phyloP scores from a whole-genome alignment of 2,329 filamentous ascomycete genomes.

The Aureobasidium lini region DNA sequence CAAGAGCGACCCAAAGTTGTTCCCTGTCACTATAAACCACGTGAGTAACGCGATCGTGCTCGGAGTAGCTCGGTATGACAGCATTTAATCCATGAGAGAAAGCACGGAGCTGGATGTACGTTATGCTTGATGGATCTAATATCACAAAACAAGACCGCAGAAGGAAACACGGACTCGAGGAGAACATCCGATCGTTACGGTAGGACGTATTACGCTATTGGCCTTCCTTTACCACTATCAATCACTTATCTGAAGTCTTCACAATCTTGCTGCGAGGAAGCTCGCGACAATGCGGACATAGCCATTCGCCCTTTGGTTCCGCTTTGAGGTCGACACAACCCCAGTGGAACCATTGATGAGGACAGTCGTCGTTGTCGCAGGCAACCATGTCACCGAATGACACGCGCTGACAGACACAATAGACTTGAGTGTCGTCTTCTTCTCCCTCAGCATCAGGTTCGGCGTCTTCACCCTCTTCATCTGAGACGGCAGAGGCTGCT shows the following conservation, averaged over 20 bases:
- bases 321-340: slow-evolving; percentile 45
- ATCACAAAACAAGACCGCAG: too few species aligned
- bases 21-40: too few species aligned
- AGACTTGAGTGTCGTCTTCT: slow-evolving; percentile 66
- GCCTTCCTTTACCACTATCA: too few species aligned
- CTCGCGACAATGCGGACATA: slow-evolving; percentile 36
- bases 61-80: background rate
- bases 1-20: background rate
- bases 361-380: slow-evolving; percentile 75
- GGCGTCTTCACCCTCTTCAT: slow-evolving; percentile 24
- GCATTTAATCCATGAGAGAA: too few species aligned
- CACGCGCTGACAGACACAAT: slow-evolving; percentile 75
- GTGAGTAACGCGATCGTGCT: background rate
- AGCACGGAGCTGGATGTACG: too few species aligned
- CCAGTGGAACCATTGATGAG: slow-evolving; percentile 86
- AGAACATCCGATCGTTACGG: too few species aligned
- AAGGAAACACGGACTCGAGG: too few species aligned
- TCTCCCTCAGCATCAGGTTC: slow-evolving; percentile 52
- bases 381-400: slow-evolving; percentile 85
- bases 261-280: slow-evolving; percentile 33
- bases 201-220: background rate
- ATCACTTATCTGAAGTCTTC: slow-evolving; percentile 23
- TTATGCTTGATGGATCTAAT: too few species aligned
- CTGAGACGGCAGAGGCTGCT: slow-evolving; percentile 14
- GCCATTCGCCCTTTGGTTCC: slow-evolving; percentile 44